Conservation (phyloP, 2,329 filamentous ascomycete species). For the Calonectria leucothoes region DNA sequence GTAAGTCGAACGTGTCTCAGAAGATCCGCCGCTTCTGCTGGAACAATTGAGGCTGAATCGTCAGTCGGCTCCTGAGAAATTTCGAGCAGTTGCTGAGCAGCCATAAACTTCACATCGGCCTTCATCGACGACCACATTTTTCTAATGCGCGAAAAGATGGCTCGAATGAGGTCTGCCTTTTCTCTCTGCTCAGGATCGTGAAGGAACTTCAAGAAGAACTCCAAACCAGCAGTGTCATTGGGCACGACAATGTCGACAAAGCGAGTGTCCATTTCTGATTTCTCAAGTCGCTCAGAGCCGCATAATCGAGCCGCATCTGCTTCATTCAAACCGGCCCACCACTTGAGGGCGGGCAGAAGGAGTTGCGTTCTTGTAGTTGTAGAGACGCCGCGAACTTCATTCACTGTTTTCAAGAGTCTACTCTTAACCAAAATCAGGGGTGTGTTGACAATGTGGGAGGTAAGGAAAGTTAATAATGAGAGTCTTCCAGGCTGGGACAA, state of each 20-base stretch:
- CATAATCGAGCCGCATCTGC: slow-evolving; percentile 60
- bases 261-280: slow-evolving; percentile 53
- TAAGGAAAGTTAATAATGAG: slow-evolving; percentile 77
- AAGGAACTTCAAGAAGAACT: slow-evolving; percentile 62
- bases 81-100: slow-evolving; percentile 73
- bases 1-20: slow-evolving; percentile 80
- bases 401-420: slow-evolving; percentile 77
- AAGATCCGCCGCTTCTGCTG: slow-evolving; percentile 76
- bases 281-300: slow-evolving; percentile 55
- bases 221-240: slow-evolving; percentile 64
- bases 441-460: slow-evolving; percentile 76
- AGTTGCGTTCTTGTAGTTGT: slow-evolving; percentile 76
- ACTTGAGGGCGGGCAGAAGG: slow-evolving; percentile 78
- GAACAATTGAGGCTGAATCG: slow-evolving; percentile 51
- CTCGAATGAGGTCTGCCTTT: slow-evolving; percentile 66
- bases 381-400: slow-evolving; percentile 78
- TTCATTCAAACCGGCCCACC: slow-evolving; percentile 71
- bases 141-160: slow-evolving; percentile 76
- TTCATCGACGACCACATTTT: slow-evolving; percentile 81
- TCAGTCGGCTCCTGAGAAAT: slow-evolving; percentile 62
- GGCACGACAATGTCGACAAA: slow-evolving; percentile 65
- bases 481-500: slow-evolving; percentile 71
- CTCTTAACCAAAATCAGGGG: slow-evolving; percentile 78
- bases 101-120: slow-evolving; percentile 66
- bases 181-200: slow-evolving; percentile 53